Percentiles rank a stretch among this genome's conserved stretches.
Evolutionary conservation across 495 filamentous ascomycete species (phyloP).

Genomic region (Daldinia bambusicola): DNA sequence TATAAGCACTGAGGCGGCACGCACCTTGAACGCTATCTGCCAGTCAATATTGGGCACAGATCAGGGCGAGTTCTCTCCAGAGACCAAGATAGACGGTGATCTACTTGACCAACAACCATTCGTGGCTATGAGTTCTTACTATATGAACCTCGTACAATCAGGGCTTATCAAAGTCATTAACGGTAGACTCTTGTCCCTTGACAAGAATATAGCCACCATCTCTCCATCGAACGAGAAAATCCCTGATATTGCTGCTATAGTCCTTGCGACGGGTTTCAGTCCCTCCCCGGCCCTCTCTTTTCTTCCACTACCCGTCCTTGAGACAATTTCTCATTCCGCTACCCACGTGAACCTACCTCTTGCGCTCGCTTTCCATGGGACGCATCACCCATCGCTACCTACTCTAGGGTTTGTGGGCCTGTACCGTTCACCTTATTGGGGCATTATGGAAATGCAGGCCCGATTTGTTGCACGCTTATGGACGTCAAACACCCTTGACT

Average conservation of each 20-base stretch:
- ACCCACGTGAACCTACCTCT: conserved; percentile 70
- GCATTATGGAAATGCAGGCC: conserved; percentile 87
- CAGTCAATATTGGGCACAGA: conserved; percentile 68
- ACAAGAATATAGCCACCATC: conserved; percentile 51
- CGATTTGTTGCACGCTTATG: conserved; percentile 66
- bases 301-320: conserved; percentile 65
- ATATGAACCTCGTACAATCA: conserved; percentile 75
- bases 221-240: conserved; percentile 52
- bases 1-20: conserved; percentile 64
- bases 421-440: conserved; percentile 88
- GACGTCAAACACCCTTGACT: conserved; percentile 26
- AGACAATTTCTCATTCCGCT: conserved; percentile 65
- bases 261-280: conserved; percentile 82
- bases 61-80: conserved; percentile 65
- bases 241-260: conserved; percentile 69
- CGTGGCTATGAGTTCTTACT: conserved; percentile 75
- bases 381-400: conserved; percentile 67
- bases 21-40: conserved; percentile 63
- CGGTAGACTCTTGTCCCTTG: conserved; percentile 54
- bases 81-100: conserved; percentile 37
- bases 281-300: conserved; percentile 68
- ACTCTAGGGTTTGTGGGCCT: conserved; percentile 84
- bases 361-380: conserved; percentile 73
- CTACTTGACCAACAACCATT: conserved; percentile 63
- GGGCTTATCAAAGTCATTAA: conserved; percentile 64